Evolutionary conservation across 352 stramenopile genomes (phyloP).

Genomic region (Phytophthora meadii): DNA sequence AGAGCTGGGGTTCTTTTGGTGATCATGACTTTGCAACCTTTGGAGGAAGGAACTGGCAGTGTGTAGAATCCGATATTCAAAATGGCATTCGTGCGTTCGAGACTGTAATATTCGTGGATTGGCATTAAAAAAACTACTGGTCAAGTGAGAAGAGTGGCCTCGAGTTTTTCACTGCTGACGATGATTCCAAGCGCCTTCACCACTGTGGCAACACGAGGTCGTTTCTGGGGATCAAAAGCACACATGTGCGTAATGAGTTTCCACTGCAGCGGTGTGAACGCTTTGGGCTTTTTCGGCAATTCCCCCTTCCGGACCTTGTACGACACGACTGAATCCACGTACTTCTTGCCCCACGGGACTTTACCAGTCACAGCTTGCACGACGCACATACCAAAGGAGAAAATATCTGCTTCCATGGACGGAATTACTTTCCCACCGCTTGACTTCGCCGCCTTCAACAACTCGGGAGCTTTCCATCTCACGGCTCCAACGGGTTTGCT

Average conservation of each 20-base stretch:
- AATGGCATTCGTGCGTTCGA: no score
- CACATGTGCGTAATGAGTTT: conserved; percentile 6
- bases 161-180: no score
- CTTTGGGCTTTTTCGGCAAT: conserved; percentile 1
- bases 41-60: no score
- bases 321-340: background rate
- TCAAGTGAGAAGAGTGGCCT: no score
- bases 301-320: conserved; percentile 7
- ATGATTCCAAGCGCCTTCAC: no score
- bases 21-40: no score
- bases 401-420: conserved; percentile 13
- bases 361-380: conserved; percentile 7
- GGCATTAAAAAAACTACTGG: no score
- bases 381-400: conserved; percentile 22
- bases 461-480: conserved; percentile 7
- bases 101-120: no score
- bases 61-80: no score
- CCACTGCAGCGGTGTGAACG: conserved; percentile 13
- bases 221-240: conserved; percentile 3
- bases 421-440: background rate
- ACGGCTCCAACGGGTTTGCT: background rate
- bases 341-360: conserved; percentile 10
- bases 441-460: background rate
- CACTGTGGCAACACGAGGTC: background rate
- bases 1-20: no score